Evolutionary conservation across 305 asterid genomes (phyloP), one percentile per base, ranked within the genome.

Genomic region (Solanum hybrid): DNA sequence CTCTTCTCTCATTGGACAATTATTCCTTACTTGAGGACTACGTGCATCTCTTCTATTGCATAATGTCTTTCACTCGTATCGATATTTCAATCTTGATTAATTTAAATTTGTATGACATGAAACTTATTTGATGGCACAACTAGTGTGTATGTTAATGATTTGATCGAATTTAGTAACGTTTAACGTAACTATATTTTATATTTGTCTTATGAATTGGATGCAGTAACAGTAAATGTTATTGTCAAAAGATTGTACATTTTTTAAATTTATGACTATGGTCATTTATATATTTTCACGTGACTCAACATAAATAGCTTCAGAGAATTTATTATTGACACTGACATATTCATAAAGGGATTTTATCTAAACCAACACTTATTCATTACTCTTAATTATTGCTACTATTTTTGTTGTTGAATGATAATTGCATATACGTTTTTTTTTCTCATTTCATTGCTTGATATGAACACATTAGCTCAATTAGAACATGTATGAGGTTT

Each of bases 91-190:
- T 71, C 9, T 71, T 2, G 17, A 71, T 11, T 71, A 71, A 71
- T 71, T 71, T 71, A 69, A 69, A 11, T 69, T 69, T 24, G 0
- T 0, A 0, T 24, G 32, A 69, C 0, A 24, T 11, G 0, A 24
- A 69, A 0, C 0, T 69, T 69, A 24, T 69, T 69, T 11, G 0
- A n/a, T 0, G 13, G 0, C 5, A 2, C 0, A n/a, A 10, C 1
- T 64, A 69, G 3, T 10, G 5, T 10, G 0, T 24, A 69, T 2
- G 4, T 24, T 24, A 24, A 1, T 24, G 4, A 71, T 11, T 71
- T 71, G 0, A 12, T n/a, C 32, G 0, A 69, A 69, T 5, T 11
- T 9, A 71, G 3, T 11, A 69, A 24, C 4, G 24, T 24, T 19
- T 0, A 6, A 34, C 35, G 1, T 34, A 34, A 56, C 69, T 6